These are phyloP conservation scores for Suhomyces bokatorum DNA, from an alignment of 1,139 yeast species.

Conservation along the genomic window DNA sequence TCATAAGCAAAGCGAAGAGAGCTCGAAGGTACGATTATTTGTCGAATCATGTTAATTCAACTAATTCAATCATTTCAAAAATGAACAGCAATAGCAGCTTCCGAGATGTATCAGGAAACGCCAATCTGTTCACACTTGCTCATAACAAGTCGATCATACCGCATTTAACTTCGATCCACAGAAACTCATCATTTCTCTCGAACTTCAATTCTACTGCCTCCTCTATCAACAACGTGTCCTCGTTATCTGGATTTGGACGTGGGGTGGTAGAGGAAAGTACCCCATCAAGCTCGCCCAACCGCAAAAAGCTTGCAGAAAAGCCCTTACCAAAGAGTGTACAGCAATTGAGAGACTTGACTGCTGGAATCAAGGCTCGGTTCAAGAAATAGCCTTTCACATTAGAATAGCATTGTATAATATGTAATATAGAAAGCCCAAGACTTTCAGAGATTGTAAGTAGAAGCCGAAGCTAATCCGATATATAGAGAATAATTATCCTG, in stretches of 20 bases:
- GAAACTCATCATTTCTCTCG: conserved; percentile 20
- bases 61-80: too few relatives aligned
- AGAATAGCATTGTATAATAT: conserved; percentile 12
- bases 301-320: conserved; percentile 16
- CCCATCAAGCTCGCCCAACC: conserved; percentile 34
- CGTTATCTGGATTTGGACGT: conserved; percentile 38
- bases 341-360: conserved; percentile 39
- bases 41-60: conserved; percentile 25
- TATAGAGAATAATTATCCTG: too few relatives aligned
- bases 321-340: conserved; percentile 29
- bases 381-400: conserved; percentile 14
- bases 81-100: neutral
- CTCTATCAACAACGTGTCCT: conserved; percentile 27
- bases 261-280: conserved; percentile 46
- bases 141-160: conserved; percentile 15
- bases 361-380: conserved; percentile 36
- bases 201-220: conserved; percentile 22
- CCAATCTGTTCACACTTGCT: conserved; percentile 6
- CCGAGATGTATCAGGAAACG: conserved; percentile 4
- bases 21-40: conserved; percentile 37
- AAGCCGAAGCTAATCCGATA: neutral
- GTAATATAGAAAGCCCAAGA: conserved; percentile 7
- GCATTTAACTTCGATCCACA: conserved; percentile 14
- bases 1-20: conserved; percentile 33
- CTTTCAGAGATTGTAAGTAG: neutral